Conservation (phyloP, 2,329 filamentous ascomycete genomes). For the Epichloe sylvatica region DNA sequence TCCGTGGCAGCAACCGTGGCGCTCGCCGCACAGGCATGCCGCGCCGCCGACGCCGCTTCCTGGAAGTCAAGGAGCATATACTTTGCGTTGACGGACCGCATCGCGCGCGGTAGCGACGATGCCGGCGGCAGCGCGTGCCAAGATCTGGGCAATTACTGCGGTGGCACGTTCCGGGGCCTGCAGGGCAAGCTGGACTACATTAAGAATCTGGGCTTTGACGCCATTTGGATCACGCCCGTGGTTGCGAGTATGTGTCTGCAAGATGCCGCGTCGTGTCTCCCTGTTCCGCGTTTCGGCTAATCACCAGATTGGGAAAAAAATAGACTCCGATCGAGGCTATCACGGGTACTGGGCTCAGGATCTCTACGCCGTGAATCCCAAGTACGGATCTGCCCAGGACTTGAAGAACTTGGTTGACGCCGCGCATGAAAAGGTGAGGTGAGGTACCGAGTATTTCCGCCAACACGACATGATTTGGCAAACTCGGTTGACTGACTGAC, state of each 20-base stretch:
- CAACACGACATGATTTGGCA: too few relatives aligned
- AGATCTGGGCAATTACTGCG: constrained; percentile 38
- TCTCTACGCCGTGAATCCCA: constrained; percentile 37
- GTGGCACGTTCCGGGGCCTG: constrained; percentile 46
- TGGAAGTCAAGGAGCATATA: constrained; percentile 45
- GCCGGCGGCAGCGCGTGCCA: constrained; percentile 29
- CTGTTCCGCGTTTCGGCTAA: not conserved
- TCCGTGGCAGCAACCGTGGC: not conserved
- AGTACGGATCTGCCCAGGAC: constrained; percentile 46
- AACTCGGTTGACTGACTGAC: too few relatives aligned
- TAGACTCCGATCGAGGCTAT: constrained; percentile 30
- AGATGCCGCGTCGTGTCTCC: not conserved
- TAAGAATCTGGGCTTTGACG: constrained; percentile 44
- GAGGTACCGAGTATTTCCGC: constrained; percentile 25
- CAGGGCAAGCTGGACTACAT: constrained; percentile 49
- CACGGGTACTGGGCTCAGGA: constrained; percentile 43
- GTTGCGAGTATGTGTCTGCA: constrained; percentile 24
- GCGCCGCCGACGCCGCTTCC: constrained; percentile 21
- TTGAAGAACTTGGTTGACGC: constrained; percentile 41
- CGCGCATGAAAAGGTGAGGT: constrained; percentile 46
- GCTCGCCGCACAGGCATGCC: not conserved
- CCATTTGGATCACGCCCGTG: constrained; percentile 46
- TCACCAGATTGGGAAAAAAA: not conserved
- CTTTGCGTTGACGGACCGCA: constrained; percentile 43
- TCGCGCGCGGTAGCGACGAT: constrained; percentile 31